A percentile compares a stretch with the other conserved stretches of the same genome.
Evolutionary conservation across 2,329 filamentous ascomycete species (phyloP).

Genomic region (Scedosporium boydii): DNA sequence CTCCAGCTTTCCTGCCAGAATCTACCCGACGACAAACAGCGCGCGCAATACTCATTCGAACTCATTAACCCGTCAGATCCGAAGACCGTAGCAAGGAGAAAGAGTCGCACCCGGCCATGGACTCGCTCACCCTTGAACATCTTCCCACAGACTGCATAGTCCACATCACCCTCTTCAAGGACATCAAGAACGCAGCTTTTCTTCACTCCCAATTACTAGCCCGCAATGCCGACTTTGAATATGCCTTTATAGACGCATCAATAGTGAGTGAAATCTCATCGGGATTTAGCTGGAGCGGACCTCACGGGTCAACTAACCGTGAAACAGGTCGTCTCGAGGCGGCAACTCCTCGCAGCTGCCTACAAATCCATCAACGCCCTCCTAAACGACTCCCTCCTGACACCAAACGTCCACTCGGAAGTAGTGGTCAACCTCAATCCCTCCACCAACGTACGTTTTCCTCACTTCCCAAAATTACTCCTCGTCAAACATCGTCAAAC

Average conservation of each 20-base stretch:
- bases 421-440: slow-evolving; percentile 72
- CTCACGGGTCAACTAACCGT: neutral
- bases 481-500: no score
- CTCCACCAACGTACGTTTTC: slow-evolving; percentile 61
- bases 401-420: slow-evolving; percentile 81
- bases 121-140: slow-evolving; percentile 66
- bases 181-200: slow-evolving; percentile 68
- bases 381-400: slow-evolving; percentile 54
- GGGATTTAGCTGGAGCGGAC: neutral
- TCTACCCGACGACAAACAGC: neutral
- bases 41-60: neutral
- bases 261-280: slow-evolving; percentile 41
- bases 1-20: no score
- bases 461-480: neutral
- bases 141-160: slow-evolving; percentile 58
- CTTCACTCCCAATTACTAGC: slow-evolving; percentile 77
- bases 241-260: slow-evolving; percentile 83
- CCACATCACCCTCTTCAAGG: slow-evolving; percentile 64
- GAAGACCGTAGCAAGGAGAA: neutral
- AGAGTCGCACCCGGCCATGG: slow-evolving; percentile 27
- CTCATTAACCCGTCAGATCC: neutral
- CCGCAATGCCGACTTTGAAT: slow-evolving; percentile 79
- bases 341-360: slow-evolving; percentile 64
- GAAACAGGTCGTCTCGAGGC: slow-evolving; percentile 57
- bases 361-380: slow-evolving; percentile 67